Base-by-base conservation (phyloP, 164 flowering plant genomes). In the Magnolia officinalis region DNA sequence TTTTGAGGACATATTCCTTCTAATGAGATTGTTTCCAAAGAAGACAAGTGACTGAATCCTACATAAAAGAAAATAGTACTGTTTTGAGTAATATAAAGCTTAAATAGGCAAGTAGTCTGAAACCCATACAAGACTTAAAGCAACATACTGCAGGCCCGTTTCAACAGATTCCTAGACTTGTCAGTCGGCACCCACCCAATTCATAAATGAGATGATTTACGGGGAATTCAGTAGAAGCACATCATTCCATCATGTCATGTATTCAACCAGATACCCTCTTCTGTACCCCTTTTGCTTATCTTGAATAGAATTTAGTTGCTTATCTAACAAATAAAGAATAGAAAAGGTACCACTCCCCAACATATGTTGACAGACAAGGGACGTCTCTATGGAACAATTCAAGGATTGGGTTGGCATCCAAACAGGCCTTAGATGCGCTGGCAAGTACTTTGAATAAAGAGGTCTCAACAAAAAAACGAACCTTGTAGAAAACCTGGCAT, bases 401-500 rank as follows among this genome's bases (percentile, higher is more conserved):
- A 55, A 16, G 61, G 61, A 16, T 16, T 37, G 45, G 45, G 45
- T 37, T 37, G 45, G 6, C 45, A 37, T 37, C 45, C 45, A 37
- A 37, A 37, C 45, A 37, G 4, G 6, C 45, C 45, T 37, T 37
- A 37, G 45, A 37, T 37, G 45, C 45, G 45, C 45, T 37, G 45
- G 45, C 45, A 5, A 37, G 10, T 55, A 55, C 18, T 11, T 14
- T 55, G 61, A 55, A 9, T 55, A 55, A 55, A 16, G 14, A 11
- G 61, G 61, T 16, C 2, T 55, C 18, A 8, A 26, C 18, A 52
- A 26, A 71, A 71, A 72, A 14, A 70, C 79, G 51, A 71, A 90
- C 99, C 98, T 92, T 88, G 97, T 75, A 96, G 79, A 84, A 96
- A 94, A 16, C 99, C 99, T 59, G 99, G 99, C 90, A 92, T 84